Base-by-base conservation (phyloP, 2,329 filamentous ascomycete species). In the Helotiales sp. region DNA sequence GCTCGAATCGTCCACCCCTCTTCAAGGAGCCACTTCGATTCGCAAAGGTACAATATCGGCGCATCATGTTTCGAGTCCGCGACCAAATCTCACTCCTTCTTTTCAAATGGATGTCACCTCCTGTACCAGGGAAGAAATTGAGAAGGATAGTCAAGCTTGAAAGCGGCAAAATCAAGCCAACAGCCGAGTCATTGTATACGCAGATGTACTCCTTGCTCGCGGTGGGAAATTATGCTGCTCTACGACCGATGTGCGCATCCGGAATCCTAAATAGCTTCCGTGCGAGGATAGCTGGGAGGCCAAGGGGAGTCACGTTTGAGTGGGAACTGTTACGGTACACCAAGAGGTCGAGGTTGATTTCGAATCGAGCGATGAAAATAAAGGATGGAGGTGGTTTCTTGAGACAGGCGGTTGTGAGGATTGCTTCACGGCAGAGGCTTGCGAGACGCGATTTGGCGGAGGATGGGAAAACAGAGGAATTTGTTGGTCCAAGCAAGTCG, bases 161-260 rank as follows among this genome's bases (percentile, higher is more conserved):
- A 25, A 75, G 75, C 13, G 63, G 71, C 22, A 68, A 71, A 52
- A 74, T 83, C 47, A 70, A 77, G 8, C 79, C 83, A 1, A 77
- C 79, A 1, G 87, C 85, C 30, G 79, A 82, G 65, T 78, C 76
- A 19, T 74, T 89, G 67, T 86, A 90, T 71, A 74, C 75, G 52
- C 74, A 81, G 63, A 82, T 90, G 77, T 83, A 85, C 65, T 77
- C 79, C 57, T 82, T 82, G 4, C 80, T 88, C 50, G 87, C 87
- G 6, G 72, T 73, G 2, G 84, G 83, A 58, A 82, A 88, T 73
- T 73, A 75, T 63, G 63, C 68, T 2, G 73, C 77, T 5, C 73
- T 89, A 25, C 72, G 77, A 46, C 71, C 72, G 27, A 72, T 88
- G 47, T 89, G 86, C 74, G 72, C 79, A 22, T 72, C 76, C 30